Evolutionary conservation across 805 yeast species (phyloP), one percentile per base, ranked within the genome.

Genomic region (Scheffersomyces stipitis): DNA sequence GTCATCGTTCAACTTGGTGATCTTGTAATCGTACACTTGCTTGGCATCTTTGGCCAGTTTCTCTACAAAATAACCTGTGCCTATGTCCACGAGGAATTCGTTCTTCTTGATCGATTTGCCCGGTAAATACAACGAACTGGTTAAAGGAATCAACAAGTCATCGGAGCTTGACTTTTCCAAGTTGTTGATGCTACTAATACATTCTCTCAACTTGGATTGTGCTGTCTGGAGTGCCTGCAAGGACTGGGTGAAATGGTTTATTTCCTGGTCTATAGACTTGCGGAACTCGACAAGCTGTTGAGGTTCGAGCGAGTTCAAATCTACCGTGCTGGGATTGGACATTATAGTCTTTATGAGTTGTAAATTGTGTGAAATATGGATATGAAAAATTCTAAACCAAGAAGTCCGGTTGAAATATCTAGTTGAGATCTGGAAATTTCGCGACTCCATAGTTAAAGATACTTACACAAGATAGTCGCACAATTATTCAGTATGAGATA

Each of bases 11-110:
- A 91, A 65, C 45, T 91, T 90, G 17, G 66, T 66, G 39, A 89
- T 78, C 60, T 93, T 88, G 38, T 69, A 73, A 41, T 81, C 76
- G 59, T 87, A 91, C 52, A 88, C 91, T 37, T 58, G 61, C 43
- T 77, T 68, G 1, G 96, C 83, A 31, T 85, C 88, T 5, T 66
- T 65, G 0, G 78, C 76, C 33, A 61, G 61, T 62, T 93, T 93
- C 56, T 88, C 96, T 13, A 89, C 90, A 56, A 76, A 93, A 58
- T 93, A 93, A 2, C 98, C 98, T 0, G 99, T 93, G 24, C 99
- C 99, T 17, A 93, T 82, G 56, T 93, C 99, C 7, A 93, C 96
- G 57, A 93, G 69, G 51, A 83, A 93, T 40, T 75, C 80, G 41
- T 81, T 75, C 34, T 74, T 74, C 40, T 83, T 78, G 30, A 72